phyloP scores from a whole-genome alignment of 2,329 filamentous ascomycete genomes.

The Cladorrhinum sp. region DNA sequence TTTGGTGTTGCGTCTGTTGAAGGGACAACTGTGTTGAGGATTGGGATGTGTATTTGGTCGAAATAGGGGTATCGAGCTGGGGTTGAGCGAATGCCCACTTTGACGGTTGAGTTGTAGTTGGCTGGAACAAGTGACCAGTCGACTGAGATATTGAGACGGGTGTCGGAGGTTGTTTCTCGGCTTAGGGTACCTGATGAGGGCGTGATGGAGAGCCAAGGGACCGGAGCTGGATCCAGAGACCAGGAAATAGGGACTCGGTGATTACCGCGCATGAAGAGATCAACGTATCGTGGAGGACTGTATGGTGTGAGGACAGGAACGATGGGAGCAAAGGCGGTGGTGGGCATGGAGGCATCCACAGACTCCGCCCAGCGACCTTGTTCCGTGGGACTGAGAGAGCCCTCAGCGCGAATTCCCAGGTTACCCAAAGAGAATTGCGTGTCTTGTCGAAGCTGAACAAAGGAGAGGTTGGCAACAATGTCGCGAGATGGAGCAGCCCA shows the following conservation, averaged over 20 bases:
- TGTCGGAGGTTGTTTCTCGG: conserved; percentile 27
- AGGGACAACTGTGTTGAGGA: conserved; percentile 21
- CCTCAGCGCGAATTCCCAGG: conserved; percentile 20
- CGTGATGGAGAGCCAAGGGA: conserved; percentile 35
- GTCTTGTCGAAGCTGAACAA: conserved; percentile 47
- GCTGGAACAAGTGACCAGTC: conserved; percentile 39
- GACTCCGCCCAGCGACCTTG: conserved; percentile 22
- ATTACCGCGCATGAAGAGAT: conserved; percentile 36
- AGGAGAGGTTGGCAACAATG: conserved; percentile 50
- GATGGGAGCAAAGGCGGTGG: conserved; percentile 23
- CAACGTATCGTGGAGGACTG: conserved; percentile 34
- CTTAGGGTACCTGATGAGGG: conserved; percentile 30
- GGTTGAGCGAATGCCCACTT: conserved; percentile 14
- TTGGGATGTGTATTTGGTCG: conserved; percentile 26
- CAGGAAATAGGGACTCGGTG: conserved; percentile 21
- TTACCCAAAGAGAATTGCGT: conserved; percentile 19
- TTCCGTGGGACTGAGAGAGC: conserved; percentile 28
- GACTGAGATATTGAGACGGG: conserved; percentile 32
- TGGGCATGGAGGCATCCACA: conserved; percentile 26
- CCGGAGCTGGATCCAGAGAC: conserved; percentile 26
- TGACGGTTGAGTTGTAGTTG: conserved; percentile 29
- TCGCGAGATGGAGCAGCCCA: conserved; percentile 55
- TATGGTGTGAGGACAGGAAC: conserved; percentile 34
- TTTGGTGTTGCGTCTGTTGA: conserved; percentile 7
- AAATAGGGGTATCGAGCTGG: conserved; percentile 16